Base-by-base conservation (phyloP, 441 rosid genomes). In the Jatropha multifida region DNA sequence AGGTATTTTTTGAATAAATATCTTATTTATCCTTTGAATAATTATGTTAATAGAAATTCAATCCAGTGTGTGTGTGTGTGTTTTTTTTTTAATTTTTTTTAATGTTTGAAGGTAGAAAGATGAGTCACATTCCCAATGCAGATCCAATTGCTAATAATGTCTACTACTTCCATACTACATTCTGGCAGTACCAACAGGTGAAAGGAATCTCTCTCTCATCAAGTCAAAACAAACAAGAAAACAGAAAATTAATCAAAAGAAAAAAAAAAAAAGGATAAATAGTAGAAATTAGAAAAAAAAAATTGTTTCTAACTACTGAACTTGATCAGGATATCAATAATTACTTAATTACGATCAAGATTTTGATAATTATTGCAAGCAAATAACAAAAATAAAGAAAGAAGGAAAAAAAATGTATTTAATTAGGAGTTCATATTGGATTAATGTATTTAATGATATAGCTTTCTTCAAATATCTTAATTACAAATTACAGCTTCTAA, bases 151-250 rank as follows among this genome's bases (percentile, higher is more conserved):
- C 83, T 68, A 84, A 83, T 81, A 74, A 82, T 85, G 82, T 74
- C 68, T 74, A 72, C 27, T 60, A 42, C 42, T 60, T 44, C 67
- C 75, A 44, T 74, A 73, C 78, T 78, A 73, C 80, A 74, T 76
- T 68, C 46, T 79, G 75, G 71, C 77, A 80, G 75, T 59, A 80
- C 81, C 83, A 84, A 76, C 84, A 84, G 82, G 81, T 72, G 79
- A 84, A 81, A 76, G 88, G 91, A 89, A 87, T 87, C 90, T 90
- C 85, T 81, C 80, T 79, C 72, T 69, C 81, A 80, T 74, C 81
- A 79, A 85, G 80, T 78, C 79, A 83, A 80, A 79, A 82, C 54
- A 62, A 32, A 77, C 65, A 78, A 74, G 78, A 81, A 79, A 77
- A 84, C 83, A 75, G 65, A 80, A 75, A 74, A 65, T 7, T 18